Percentiles rank a stretch among this genome's conserved stretches.
phyloP scores from a whole-genome alignment of 2,329 filamentous ascomycete genomes.

The Aspergillus candidus region DNA sequence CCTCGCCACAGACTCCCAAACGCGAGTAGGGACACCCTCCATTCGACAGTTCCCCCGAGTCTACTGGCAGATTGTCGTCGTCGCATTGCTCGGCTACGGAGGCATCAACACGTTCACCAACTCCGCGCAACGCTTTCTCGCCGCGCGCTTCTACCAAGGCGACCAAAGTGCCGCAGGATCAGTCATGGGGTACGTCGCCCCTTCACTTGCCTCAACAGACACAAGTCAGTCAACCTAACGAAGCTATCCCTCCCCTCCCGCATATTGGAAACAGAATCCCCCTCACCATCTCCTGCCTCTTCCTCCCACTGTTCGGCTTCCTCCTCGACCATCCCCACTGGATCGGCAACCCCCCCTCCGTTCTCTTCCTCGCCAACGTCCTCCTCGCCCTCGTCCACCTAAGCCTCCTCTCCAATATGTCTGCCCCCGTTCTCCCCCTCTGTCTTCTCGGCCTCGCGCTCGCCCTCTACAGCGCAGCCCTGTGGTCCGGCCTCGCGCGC shows the following conservation, averaged over 20 bases:
- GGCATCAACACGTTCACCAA: constrained; percentile 4
- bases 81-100: constrained; percentile 2
- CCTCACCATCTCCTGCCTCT: background rate
- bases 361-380: background rate
- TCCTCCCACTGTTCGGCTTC: constrained; percentile 1
- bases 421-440: background rate
- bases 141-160: background rate
- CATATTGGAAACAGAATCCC: background rate
- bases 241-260: background rate
- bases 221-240: no score
- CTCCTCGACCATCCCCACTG: background rate
- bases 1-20: no score
- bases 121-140: constrained; percentile 6
- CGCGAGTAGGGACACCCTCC: background rate
- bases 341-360: background rate
- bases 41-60: background rate
- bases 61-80: constrained; percentile 3
- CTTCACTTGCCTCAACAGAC: no score
- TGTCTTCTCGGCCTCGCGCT: background rate
- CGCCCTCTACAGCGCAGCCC: background rate
- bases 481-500: constrained; percentile 1
- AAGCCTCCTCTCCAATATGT: background rate
- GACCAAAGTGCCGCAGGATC: constrained; percentile 1
- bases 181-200: background rate
- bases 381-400: no score